These are phyloP conservation scores for Pinus tabuliformis DNA, from an alignment of 75 land plant species.

Conservation along the genomic window DNA sequence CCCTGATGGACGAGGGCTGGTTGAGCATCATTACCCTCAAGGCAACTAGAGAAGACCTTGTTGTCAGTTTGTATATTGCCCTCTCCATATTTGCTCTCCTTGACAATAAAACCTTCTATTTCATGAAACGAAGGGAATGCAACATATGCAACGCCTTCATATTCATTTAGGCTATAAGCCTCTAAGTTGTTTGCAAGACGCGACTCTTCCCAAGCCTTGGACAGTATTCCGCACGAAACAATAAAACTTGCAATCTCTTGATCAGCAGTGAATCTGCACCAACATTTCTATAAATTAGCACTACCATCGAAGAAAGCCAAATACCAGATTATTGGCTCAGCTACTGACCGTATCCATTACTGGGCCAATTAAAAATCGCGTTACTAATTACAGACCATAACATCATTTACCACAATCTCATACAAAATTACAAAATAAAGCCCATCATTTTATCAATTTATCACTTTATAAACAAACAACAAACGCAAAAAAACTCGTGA, in stretches of 20 bases:
- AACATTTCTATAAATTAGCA: neutral
- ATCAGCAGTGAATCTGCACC: neutral
- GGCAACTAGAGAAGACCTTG: neutral
- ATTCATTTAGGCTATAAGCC: neutral
- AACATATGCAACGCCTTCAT: neutral
- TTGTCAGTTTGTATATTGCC: neutral
- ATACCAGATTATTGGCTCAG: too few species aligned
- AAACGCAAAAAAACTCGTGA: too few species aligned
- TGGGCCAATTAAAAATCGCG: too few species aligned
- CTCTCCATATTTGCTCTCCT: slow-evolving; percentile 3
- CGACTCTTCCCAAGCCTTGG: neutral
- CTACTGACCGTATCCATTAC: too few species aligned
- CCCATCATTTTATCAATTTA: too few species aligned
- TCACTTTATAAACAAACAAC: too few species aligned
- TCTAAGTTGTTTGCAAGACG: neutral
- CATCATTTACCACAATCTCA: too few species aligned
- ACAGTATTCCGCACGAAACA: neutral
- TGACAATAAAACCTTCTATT: neutral
- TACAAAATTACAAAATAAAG: too few species aligned
- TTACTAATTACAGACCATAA: too few species aligned
- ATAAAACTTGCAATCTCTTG: neutral
- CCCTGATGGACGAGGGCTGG: slow-evolving; percentile 3
- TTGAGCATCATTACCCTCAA: neutral
- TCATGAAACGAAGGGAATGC: neutral
- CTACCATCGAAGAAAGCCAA: neutral